Conservation (phyloP, 768 basidiomycete genomes). For the Rhodotorula diobovata region DNA sequence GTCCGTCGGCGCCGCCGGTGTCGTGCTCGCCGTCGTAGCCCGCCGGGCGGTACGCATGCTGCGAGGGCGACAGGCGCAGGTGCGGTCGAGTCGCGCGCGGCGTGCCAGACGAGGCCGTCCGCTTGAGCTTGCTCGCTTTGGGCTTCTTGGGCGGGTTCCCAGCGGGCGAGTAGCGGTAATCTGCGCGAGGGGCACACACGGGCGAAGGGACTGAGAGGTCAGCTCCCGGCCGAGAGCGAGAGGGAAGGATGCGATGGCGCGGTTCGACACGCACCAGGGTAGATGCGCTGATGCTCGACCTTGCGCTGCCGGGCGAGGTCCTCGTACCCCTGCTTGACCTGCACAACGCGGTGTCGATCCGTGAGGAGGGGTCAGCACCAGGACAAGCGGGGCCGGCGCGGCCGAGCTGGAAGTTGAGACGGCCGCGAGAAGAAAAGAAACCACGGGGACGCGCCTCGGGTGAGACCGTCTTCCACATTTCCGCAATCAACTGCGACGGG, state of each 20-base stretch:
- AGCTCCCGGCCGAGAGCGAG: not conserved
- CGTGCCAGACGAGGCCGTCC: not conserved
- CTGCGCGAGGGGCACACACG: too few relatives aligned
- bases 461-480: slow-evolving; percentile 10
- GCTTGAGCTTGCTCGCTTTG: not conserved
- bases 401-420: too few relatives aligned
- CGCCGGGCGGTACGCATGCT: not conserved
- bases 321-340: slow-evolving; percentile 15
- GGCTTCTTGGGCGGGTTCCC: not conserved
- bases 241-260: not conserved
- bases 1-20: too few relatives aligned
- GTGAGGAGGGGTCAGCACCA: too few relatives aligned
- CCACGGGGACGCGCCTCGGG: slow-evolving; percentile 6
- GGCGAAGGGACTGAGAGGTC: not conserved
- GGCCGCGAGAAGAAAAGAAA: too few relatives aligned
- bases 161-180: not conserved
- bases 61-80: not conserved
- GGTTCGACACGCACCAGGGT: slow-evolving; percentile 23
- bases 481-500: slow-evolving; percentile 16
- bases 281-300: slow-evolving; percentile 12
- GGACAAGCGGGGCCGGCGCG: too few relatives aligned
- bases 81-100: not conserved
- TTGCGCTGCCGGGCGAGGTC: slow-evolving; percentile 14
- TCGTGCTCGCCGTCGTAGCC: not conserved
- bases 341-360: too few relatives aligned